Conservation (phyloP, 805 yeast species). For the Grigorovia transvaalensis region DNA sequence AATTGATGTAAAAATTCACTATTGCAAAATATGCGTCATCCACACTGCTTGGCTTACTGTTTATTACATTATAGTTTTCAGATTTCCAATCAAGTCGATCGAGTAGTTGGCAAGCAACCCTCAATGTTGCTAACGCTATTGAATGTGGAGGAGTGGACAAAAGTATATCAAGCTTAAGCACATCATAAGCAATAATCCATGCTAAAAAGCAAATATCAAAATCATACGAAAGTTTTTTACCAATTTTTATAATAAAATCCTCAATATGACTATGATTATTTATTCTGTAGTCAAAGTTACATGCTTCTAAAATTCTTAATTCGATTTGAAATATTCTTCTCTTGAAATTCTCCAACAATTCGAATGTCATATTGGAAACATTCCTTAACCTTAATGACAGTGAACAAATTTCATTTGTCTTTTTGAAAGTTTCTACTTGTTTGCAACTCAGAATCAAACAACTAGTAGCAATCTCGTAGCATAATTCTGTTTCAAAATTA, state of each 20-base stretch:
- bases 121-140: conserved; percentile 58
- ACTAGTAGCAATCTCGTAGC: conserved; percentile 56
- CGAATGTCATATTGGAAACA: conserved; percentile 18
- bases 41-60: conserved; percentile 27
- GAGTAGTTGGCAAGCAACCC: conserved; percentile 45
- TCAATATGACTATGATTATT: conserved; percentile 44
- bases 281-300: conserved; percentile 70
- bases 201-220: conserved; percentile 43
- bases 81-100: conserved; percentile 14
- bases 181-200: conserved; percentile 73
- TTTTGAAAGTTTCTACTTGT: conserved; percentile 77
- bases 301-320: conserved; percentile 61
- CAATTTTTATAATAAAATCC: conserved; percentile 51
- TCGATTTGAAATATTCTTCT: conserved; percentile 51
- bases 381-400: conserved; percentile 30
- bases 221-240: conserved; percentile 38
- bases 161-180: conserved; percentile 56
- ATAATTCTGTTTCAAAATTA: conserved; percentile 42
- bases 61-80: conserved; percentile 17
- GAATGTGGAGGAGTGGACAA: conserved; percentile 67
- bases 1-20: conserved; percentile 51
- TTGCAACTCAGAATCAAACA: conserved; percentile 64
- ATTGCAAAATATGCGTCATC: conserved; percentile 46
- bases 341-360: conserved; percentile 43
- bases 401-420: conserved; percentile 47